Evolutionary conservation across 2,329 filamentous ascomycete genomes (phyloP).

Genomic region (Fusarium annulatum): DNA sequence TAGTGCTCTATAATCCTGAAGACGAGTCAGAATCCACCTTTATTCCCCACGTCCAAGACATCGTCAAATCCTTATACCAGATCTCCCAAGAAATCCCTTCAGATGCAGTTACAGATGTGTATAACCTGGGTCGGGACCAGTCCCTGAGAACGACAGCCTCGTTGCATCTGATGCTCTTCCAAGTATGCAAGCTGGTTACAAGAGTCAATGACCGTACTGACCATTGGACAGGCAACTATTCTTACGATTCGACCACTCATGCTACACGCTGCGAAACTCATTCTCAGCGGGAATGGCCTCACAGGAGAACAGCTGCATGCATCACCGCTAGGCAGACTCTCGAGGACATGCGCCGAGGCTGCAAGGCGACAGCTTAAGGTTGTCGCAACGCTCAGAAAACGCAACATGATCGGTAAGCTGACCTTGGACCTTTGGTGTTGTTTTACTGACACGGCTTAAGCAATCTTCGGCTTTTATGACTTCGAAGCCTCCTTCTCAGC

Average conservation of each 20-base stretch:
- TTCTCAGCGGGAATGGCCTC: slow-evolving; percentile 39
- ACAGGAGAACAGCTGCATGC: slow-evolving; percentile 39
- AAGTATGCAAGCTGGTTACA: slow-evolving; percentile 22
- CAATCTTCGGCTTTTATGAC: slow-evolving; percentile 44
- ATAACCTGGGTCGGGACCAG: slow-evolving; percentile 42
- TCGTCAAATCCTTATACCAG: slow-evolving; percentile 44
- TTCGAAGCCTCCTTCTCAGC: slow-evolving; percentile 45
- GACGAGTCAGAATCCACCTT: slow-evolving; percentile 46
- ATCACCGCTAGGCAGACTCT: slow-evolving; percentile 44
- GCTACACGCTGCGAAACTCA: slow-evolving; percentile 45
- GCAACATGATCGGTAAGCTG: slow-evolving; percentile 45
- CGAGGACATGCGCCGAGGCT: slow-evolving; percentile 46
- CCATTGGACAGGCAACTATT: slow-evolving; percentile 41
- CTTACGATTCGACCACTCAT: slow-evolving; percentile 47
- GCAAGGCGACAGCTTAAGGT: slow-evolving; percentile 45
- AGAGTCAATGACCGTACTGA: neutral
- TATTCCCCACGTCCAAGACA: slow-evolving; percentile 48
- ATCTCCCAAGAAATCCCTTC: slow-evolving; percentile 44
- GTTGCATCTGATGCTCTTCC: slow-evolving; percentile 49
- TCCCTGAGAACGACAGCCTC: slow-evolving; percentile 48
- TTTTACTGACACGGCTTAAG: neutral
- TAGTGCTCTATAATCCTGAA: slow-evolving; percentile 47
- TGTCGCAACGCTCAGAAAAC: slow-evolving; percentile 44
- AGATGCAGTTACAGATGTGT: slow-evolving; percentile 39
- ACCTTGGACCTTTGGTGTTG: fast-evolving